Percentiles rank a stretch among this genome's conserved stretches.
phyloP scores from a whole-genome alignment of 2,329 filamentous ascomycete genomes.

The Penicillium sp. region DNA sequence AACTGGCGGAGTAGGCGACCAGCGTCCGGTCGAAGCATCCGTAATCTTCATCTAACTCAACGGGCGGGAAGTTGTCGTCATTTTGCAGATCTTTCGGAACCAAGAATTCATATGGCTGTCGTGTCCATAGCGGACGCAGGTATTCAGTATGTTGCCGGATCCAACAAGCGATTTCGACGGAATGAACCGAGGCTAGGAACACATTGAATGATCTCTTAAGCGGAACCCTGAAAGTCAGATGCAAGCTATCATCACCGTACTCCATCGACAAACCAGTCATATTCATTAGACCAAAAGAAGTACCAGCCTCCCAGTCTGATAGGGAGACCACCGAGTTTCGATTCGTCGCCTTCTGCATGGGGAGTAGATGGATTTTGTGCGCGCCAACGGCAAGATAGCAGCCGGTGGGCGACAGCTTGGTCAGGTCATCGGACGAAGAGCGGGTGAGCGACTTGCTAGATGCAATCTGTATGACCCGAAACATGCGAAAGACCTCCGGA shows the following conservation, averaged over 20 bases:
- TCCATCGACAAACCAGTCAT: conserved; percentile 58
- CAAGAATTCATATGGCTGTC: conserved; percentile 59
- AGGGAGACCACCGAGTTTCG: conserved; percentile 55
- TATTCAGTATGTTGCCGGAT: conserved; percentile 60
- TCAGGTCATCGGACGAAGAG: conserved; percentile 63
- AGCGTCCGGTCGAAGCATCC: conserved; percentile 64
- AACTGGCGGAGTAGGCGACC: conserved; percentile 66
- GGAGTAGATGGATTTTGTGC: conserved; percentile 66
- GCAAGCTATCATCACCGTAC: conserved; percentile 62
- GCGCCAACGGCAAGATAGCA: conserved; percentile 67
- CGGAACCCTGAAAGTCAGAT: conserved; percentile 61
- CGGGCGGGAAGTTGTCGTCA: conserved; percentile 45
- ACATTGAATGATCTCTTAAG: conserved; percentile 54
- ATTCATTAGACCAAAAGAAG: conserved; percentile 61
- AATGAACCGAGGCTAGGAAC: conserved; percentile 61
- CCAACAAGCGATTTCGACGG: conserved; percentile 61
- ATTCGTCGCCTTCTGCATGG: conserved; percentile 56
- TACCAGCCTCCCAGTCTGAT: conserved; percentile 48
- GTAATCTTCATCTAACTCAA: conserved; percentile 55
- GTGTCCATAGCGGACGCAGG: conserved; percentile 62
- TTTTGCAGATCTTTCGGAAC: conserved; percentile 57
- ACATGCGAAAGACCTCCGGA: conserved; percentile 63
- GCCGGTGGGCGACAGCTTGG: conserved; percentile 61
- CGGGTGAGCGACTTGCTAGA: conserved; percentile 53
- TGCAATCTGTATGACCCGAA: conserved; percentile 64